phyloP scores from a whole-genome alignment of 306 rosid genomes.

The Vachellia pachyceras region DNA sequence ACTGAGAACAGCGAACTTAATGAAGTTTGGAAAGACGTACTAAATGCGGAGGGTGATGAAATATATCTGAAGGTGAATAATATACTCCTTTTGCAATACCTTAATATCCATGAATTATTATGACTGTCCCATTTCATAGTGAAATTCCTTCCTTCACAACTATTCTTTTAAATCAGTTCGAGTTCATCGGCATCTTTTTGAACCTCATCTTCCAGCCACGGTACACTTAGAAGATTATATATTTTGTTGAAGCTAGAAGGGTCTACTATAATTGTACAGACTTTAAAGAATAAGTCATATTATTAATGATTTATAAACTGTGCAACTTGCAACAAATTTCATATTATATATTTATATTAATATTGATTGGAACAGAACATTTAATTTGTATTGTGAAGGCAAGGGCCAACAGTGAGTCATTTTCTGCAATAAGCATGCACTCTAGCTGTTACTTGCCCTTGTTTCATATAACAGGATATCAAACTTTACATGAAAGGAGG shows the following conservation, averaged over 20 bases:
- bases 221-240: conserved; percentile 1
- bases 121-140: background rate
- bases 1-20: conserved; percentile 83
- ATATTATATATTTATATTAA: no score
- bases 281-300: no score
- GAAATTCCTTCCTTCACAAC: no score
- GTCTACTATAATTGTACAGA: no score
- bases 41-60: conserved; percentile 95
- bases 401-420: no score
- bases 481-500: conserved; percentile 86
- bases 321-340: background rate
- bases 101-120: conserved; percentile 10
- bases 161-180: no score
- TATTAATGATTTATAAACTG: background rate
- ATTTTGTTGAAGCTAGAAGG: background rate
- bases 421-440: background rate
- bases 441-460: conserved; percentile 11
- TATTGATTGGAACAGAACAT: background rate
- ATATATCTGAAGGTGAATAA: conserved; percentile 85
- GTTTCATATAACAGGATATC: conserved; percentile 62
- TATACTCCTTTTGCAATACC: conserved; percentile 27
- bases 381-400: no score
- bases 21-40: conserved; percentile 94
- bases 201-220: background rate
- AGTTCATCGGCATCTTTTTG: no score